Evolutionary conservation across 768 basidiomycete species (phyloP), one percentile per base, ranked within the genome.

Genomic region (Sporobolomyces roseus): DNA sequence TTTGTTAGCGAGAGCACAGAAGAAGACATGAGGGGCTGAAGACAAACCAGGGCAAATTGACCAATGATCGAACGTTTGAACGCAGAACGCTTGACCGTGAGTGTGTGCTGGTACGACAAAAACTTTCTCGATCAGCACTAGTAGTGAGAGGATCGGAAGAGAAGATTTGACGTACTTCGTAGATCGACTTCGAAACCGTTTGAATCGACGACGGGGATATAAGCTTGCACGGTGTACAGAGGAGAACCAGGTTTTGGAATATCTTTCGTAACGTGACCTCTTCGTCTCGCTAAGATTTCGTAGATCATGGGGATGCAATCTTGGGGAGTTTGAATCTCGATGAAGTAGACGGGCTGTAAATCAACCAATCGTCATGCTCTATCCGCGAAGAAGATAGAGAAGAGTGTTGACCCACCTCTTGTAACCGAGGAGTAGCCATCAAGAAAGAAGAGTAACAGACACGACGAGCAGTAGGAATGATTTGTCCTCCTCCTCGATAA

Each of bases 391-490:
- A 19, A 32, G n/a, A 38, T n/a, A 43, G 46, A 58, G 56, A 52
- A 54, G 58, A n/a, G 8, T 53, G 14, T 8, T 41, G 23, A 29
- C 58, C 78, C 87, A 71, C 70, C 59, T 73, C 71, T 52, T 73
- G 71, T 41, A 73, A 41, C 25, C 72, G 65, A 27, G 72, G 72
- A 48, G 72, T 80, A 77, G 92, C 93, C 89, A 98, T 94, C 68
- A 99, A 81, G 85, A 98, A 98, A 14, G 93, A 96, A 35, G 96
- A 98, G 77, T 99, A 99, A 80, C 96, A 99, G 65, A 98, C 96
- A 41, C 96, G 87, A 71, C 96, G 87, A n/a, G 93, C 92, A 17
- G 96, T 97, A 53, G 96, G 96, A 70, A 99, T 96, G 76, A 99
- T 94, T 79, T 98, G 96, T 66, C 96, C 94, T 66, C 93, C 92